Percentiles rank a stretch among this genome's conserved stretches.
These are phyloP conservation scores for Blastosporella zonata DNA, from an alignment of 1,284 basidiomycete genomes.

Conservation along the genomic window DNA sequence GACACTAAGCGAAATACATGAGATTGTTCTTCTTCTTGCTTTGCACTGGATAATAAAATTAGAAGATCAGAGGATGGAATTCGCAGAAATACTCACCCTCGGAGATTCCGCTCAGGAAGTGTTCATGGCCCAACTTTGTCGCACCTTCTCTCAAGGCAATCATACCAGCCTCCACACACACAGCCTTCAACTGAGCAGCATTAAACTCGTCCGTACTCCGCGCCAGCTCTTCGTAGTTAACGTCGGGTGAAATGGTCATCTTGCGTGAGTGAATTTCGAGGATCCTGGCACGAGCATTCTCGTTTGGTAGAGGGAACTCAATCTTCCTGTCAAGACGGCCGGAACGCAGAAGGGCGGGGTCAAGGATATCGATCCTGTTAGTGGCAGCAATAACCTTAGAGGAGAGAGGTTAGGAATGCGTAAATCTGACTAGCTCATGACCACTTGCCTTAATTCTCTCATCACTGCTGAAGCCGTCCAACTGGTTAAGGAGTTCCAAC, in stretches of 20 bases:
- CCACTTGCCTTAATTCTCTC: constrained; percentile 87
- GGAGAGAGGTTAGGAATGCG: constrained; percentile 9
- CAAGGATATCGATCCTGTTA: constrained; percentile 98
- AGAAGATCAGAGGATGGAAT: constrained; percentile 11
- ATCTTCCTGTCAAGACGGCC: constrained; percentile 96
- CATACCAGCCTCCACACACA: constrained; percentile 99
- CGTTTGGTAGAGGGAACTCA: constrained; percentile 94
- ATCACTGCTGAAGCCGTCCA: constrained; percentile 96
- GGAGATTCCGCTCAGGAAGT: constrained; percentile 90
- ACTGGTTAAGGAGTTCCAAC: constrained; percentile 97
- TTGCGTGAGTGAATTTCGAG: constrained; percentile 96
- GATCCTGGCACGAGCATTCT: constrained; percentile 93
- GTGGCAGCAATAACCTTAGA: constrained; percentile 96
- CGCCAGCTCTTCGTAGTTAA: constrained; percentile 88
- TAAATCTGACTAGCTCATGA: constrained; percentile 8
- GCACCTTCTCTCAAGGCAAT: constrained; percentile 94
- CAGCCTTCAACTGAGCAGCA: constrained; percentile 93
- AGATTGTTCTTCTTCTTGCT: constrained; percentile 96
- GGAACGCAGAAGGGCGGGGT: constrained; percentile 95
- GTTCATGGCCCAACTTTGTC: constrained; percentile 86
- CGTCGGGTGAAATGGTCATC: constrained; percentile 85
- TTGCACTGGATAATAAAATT: constrained; percentile 59
- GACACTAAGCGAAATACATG: constrained; percentile 79
- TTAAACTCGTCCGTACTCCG: constrained; percentile 96
- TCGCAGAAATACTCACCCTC: constrained; percentile 57